phyloP scores from a whole-genome alignment of 345 rosid species.

The Cardamine chenopodiifolia region DNA sequence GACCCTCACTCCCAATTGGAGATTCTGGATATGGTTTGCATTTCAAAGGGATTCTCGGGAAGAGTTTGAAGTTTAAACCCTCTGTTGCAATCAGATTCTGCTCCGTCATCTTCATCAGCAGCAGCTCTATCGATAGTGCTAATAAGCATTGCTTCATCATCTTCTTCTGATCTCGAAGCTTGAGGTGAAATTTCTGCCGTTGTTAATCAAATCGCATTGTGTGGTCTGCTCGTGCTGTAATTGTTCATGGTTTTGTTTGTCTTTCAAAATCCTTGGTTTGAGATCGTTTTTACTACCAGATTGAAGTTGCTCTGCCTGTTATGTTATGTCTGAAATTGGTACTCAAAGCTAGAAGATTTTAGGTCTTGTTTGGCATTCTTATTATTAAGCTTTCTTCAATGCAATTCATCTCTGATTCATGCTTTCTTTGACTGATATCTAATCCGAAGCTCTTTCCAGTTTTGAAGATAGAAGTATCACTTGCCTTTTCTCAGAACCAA shows the following conservation, averaged over 20 bases:
- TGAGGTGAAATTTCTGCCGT: constrained; percentile 46
- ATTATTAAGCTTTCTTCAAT: neutral
- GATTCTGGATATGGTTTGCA: constrained; percentile 58
- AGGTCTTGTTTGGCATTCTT: constrained; percentile 6
- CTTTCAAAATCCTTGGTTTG: constrained; percentile 19
- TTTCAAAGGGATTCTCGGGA: constrained; percentile 36
- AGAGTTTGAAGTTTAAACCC: constrained; percentile 31
- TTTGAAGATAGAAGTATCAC: constrained; percentile 61
- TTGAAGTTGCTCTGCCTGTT: constrained; percentile 14
- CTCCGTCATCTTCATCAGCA: constrained; percentile 29
- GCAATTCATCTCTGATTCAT: neutral
- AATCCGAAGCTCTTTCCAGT: neutral
- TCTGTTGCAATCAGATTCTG: constrained; percentile 34
- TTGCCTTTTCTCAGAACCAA: constrained; percentile 65
- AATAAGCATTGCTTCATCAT: constrained; percentile 38
- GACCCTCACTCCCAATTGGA: constrained; percentile 51
- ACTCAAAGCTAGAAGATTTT: neutral
- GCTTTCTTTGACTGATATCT: constrained; percentile 1
- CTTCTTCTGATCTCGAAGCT: constrained; percentile 51
- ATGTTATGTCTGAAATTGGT: constrained; percentile 6
- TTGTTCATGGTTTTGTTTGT: constrained; percentile 7
- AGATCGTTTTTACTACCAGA: neutral
- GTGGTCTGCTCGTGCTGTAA: neutral
- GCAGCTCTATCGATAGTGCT: constrained; percentile 46
- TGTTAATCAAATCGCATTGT: neutral